Evolutionary conservation across 2,329 filamentous ascomycete genomes (phyloP), one percentile per base, ranked within the genome.

Genomic region (Elsinoe necatrix): DNA sequence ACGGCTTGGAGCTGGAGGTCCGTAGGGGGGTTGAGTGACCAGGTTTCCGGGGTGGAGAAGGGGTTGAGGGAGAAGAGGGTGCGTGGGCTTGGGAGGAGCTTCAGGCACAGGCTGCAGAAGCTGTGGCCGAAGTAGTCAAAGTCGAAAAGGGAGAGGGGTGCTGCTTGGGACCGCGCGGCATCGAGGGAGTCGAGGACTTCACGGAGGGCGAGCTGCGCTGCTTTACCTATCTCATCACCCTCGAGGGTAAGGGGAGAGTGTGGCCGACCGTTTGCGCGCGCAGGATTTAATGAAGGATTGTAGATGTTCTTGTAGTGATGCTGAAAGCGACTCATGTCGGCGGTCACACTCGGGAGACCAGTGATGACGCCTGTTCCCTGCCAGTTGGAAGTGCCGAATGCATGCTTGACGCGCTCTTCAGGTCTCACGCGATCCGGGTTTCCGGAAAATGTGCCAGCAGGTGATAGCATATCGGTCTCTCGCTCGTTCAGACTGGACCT

Each of bases 71-170:
- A 86, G 72, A 91, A 92, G 5, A 96, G 77, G 0, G 89, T 93
- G 3, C 88, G 84, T 2, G 91, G 89, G 8, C 87, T 79, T 34
- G 86, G 82, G 1, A 97, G 81, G 62, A 92, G 85, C 61, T 86
- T 87, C 9, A 96, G 80, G 34, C 86, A 89, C 39, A 97, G 79
- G 5, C 87, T 84, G 5, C 91, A 89, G 65, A 95, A 96, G 59
- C 89, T 89, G 68, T 95, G 82, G 4, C 86, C 79, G 59, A 91
- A 81, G 31, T 92, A 86, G 62, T 96, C 88, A 72, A 95, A 95
- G 62, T 92, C 87, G 68, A 83, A 84, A 2, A 82, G 77, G 16
- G 74, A 47, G 23, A 55, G 54, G 68, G 18, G 70, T 5, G 55
- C 42, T 23, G 72, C 72, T 58, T 76, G 80, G 61, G 54, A 57